Evolutionary conservation across 2,329 filamentous ascomycete genomes (phyloP).

Genomic region (Hypomyces rosellus): DNA sequence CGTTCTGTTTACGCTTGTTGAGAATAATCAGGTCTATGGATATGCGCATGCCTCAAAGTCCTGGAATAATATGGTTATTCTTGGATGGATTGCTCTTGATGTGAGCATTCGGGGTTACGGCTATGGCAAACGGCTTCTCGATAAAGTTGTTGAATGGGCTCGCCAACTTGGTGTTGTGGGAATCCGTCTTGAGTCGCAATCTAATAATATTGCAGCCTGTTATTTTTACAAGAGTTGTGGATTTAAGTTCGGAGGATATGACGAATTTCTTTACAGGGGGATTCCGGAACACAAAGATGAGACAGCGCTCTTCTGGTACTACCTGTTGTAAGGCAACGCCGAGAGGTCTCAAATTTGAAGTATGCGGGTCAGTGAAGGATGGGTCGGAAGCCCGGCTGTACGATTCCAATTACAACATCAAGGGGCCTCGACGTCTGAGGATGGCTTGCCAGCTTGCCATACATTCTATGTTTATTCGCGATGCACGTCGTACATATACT

Average conservation of each 20-base stretch:
- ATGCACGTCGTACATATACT: too few species aligned
- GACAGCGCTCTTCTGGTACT: conserved; percentile 15
- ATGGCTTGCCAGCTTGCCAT: too few species aligned
- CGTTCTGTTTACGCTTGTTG: not conserved
- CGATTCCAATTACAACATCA: too few species aligned
- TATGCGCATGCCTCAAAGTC: conserved; percentile 11
- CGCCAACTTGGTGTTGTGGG: conserved; percentile 8
- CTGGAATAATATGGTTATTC: conserved; percentile 16
- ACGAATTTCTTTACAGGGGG: conserved; percentile 14
- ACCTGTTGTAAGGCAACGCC: not conserved
- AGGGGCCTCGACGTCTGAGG: too few species aligned
- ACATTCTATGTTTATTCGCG: too few species aligned
- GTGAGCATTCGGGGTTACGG: conserved; percentile 11
- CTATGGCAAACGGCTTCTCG: conserved; percentile 9
- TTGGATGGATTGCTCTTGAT: conserved; percentile 14
- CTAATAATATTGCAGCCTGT: conserved; percentile 14
- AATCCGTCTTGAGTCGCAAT: conserved; percentile 12
- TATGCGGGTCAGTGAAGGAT: too few species aligned
- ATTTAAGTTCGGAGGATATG: conserved; percentile 15
- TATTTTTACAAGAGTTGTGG: conserved; percentile 14
- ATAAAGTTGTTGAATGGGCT: conserved; percentile 13
- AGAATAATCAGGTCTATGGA: conserved; percentile 8
- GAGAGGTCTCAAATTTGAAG: too few species aligned
- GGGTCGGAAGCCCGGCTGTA: too few species aligned
- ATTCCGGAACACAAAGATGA: conserved; percentile 10